Percentiles rank a stretch among this genome's conserved stretches.
Conservation (phyloP, 2,329 filamentous ascomycete species). For the Beauveria medogensis region DNA sequence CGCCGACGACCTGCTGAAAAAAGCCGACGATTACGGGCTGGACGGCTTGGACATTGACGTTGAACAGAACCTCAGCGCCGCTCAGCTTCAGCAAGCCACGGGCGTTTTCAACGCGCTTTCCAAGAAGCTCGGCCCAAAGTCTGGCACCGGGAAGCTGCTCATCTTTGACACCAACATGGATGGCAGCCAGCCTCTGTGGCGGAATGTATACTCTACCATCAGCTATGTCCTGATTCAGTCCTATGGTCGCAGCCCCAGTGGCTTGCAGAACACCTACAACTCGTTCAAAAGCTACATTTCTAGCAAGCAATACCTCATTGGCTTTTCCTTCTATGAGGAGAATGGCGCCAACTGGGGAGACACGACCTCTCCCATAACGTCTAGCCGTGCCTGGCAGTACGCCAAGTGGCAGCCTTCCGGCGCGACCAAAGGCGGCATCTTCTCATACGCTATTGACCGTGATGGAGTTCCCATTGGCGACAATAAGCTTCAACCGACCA, state of each 20-base stretch:
- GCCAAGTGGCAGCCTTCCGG: slow-evolving; percentile 10
- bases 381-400: slow-evolving; percentile 7
- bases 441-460: slow-evolving; percentile 10
- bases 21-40: background rate
- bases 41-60: slow-evolving; percentile 11
- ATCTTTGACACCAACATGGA: slow-evolving; percentile 10
- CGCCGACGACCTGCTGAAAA: background rate
- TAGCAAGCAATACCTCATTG: slow-evolving; percentile 9
- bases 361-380: slow-evolving; percentile 1
- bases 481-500: background rate
- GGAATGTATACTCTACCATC: slow-evolving; percentile 2
- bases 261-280: slow-evolving; percentile 4
- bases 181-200: slow-evolving; percentile 4
- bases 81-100: slow-evolving; percentile 4
- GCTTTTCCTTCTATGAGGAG: slow-evolving; percentile 11
- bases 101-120: slow-evolving; percentile 9
- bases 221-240: slow-evolving; percentile 10
- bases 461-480: slow-evolving; percentile 6
- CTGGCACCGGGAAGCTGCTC: slow-evolving; percentile 6
- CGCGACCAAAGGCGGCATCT: slow-evolving; percentile 9
- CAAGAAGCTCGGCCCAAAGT: slow-evolving; percentile 9
- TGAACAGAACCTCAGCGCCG: background rate
- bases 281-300: slow-evolving; percentile 1
- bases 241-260: slow-evolving; percentile 5
- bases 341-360: slow-evolving; percentile 4